Conservation (phyloP, 2,329 filamentous ascomycete genomes). For the Stemphylium lycopersici region DNA sequence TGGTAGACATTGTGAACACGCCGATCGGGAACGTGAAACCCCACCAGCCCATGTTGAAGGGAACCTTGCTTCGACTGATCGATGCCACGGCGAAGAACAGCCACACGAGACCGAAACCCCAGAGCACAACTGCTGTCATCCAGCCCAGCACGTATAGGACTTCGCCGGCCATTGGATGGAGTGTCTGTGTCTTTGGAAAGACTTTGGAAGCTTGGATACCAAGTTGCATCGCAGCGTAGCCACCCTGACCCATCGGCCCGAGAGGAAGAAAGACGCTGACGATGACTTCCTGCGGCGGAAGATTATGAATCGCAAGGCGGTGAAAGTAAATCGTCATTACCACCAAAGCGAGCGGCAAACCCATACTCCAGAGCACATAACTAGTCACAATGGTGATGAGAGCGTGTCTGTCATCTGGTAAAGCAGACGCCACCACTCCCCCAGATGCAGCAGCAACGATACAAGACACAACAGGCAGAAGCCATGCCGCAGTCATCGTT, state of each 20-base stretch:
- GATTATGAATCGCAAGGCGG: constrained; percentile 68
- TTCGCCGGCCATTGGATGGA: constrained; percentile 54
- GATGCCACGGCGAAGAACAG: constrained; percentile 59
- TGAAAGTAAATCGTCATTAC: constrained; percentile 72
- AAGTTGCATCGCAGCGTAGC: constrained; percentile 63
- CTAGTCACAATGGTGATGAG: constrained; percentile 66
- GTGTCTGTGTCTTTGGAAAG: constrained; percentile 47
- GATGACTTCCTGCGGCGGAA: constrained; percentile 69
- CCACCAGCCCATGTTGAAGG: constrained; percentile 69
- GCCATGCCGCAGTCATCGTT: constrained; percentile 67
- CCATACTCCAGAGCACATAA: constrained; percentile 72
- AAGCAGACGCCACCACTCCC: constrained; percentile 63
- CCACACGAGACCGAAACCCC: constrained; percentile 63
- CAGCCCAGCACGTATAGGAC: constrained; percentile 66
- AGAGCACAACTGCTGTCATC: constrained; percentile 58
- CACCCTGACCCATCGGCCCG: constrained; percentile 70
- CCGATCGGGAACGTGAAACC: constrained; percentile 65
- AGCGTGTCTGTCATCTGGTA: constrained; percentile 62
- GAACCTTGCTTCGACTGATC: constrained; percentile 54
- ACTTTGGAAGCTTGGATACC: constrained; percentile 52
- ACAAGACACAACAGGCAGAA: constrained; percentile 69
- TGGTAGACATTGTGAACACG: constrained; percentile 52
- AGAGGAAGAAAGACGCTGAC: constrained; percentile 71
- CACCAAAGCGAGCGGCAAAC: constrained; percentile 64
- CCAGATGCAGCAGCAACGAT: constrained; percentile 70